Evolutionary conservation across 2,329 filamentous ascomycete genomes (phyloP).

Genomic region (Aspergillus sp.): DNA sequence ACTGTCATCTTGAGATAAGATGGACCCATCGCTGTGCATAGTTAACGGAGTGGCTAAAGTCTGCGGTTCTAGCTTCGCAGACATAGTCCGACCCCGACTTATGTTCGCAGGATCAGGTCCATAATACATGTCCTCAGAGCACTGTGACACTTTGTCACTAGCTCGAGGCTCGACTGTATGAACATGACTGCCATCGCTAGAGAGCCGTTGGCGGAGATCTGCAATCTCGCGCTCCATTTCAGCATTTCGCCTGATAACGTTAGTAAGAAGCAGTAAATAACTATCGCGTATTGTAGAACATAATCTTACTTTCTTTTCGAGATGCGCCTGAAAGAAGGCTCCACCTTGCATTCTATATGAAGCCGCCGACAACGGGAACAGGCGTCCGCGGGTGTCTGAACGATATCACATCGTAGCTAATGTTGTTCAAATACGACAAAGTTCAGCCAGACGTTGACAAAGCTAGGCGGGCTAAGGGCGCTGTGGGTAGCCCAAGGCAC

Average conservation of each 20-base stretch:
- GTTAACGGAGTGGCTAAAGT: conserved; percentile 34
- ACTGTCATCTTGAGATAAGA: conserved; percentile 37
- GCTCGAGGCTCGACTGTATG: conserved; percentile 25
- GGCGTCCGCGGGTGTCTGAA: conserved; percentile 60
- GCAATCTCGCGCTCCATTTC: conserved; percentile 59
- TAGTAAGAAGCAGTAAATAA: neutral
- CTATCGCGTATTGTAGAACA: neutral
- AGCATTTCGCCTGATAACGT: conserved; percentile 56
- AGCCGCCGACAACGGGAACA: conserved; percentile 63
- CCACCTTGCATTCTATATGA: conserved; percentile 63
- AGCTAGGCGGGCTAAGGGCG: neutral
- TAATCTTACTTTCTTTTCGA: conserved; percentile 54
- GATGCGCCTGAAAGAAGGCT: conserved; percentile 65
- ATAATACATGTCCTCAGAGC: conserved; percentile 35
- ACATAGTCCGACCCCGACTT: conserved; percentile 30
- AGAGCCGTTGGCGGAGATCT: conserved; percentile 47
- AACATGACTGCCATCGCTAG: conserved; percentile 26
- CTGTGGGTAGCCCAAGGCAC: neutral
- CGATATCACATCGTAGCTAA: conserved; percentile 65
- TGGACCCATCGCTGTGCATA: conserved; percentile 33
- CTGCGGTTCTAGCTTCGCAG: conserved; percentile 34
- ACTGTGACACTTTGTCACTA: conserved; percentile 33
- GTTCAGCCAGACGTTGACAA: conserved; percentile 16
- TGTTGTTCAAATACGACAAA: conserved; percentile 5
- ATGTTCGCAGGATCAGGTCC: conserved; percentile 30